phyloP scores from a whole-genome alignment of 352 stramenopile genomes.

The Phytophthora fragariae region DNA sequence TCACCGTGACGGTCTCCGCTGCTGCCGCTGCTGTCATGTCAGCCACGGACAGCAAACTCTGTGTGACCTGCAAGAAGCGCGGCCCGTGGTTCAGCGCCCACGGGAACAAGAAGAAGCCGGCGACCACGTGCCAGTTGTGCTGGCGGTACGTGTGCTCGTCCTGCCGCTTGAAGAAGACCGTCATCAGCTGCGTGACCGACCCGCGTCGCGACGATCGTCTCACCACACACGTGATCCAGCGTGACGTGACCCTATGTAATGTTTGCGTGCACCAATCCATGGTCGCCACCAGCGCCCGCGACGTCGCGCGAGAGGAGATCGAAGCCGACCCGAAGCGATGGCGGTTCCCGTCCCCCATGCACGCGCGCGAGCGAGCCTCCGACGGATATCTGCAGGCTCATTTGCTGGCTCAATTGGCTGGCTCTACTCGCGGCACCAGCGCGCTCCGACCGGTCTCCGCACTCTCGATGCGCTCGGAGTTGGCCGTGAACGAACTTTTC shows the following conservation, averaged over 20 bases:
- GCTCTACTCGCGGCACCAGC: slow-evolving; percentile 15
- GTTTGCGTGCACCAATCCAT: slow-evolving; percentile 51
- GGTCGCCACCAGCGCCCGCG: slow-evolving; percentile 41
- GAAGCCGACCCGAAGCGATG: slow-evolving; percentile 33
- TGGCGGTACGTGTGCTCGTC: slow-evolving; percentile 58
- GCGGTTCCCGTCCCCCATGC: slow-evolving; percentile 24
- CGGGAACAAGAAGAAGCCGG: slow-evolving; percentile 44
- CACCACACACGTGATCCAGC: slow-evolving; percentile 35
- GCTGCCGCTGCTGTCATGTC: slow-evolving; percentile 27
- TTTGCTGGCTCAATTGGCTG: slow-evolving; percentile 18
- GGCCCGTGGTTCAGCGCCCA: slow-evolving; percentile 35
- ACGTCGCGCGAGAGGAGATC: slow-evolving; percentile 51
- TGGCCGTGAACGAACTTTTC: slow-evolving; percentile 34
- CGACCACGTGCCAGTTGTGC: slow-evolving; percentile 54
- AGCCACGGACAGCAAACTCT: slow-evolving; percentile 34
- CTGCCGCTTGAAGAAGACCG: slow-evolving; percentile 60
- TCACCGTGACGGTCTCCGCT: slow-evolving; percentile 39
- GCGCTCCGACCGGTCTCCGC: slow-evolving; percentile 21
- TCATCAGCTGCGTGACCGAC: slow-evolving; percentile 41
- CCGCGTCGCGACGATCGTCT: slow-evolving; percentile 31
- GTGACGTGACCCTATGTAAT: slow-evolving; percentile 49
- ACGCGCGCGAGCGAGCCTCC: slow-evolving; percentile 17
- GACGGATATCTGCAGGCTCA: slow-evolving; percentile 26
- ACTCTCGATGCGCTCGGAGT: slow-evolving; percentile 28
- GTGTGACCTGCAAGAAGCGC: slow-evolving; percentile 49